A percentile compares a stretch with the other conserved stretches of the same genome.
These are phyloP conservation scores for Vickermania ingenoplastis DNA, from an alignment of 208 protist genomes.

Conservation along the genomic window DNA sequence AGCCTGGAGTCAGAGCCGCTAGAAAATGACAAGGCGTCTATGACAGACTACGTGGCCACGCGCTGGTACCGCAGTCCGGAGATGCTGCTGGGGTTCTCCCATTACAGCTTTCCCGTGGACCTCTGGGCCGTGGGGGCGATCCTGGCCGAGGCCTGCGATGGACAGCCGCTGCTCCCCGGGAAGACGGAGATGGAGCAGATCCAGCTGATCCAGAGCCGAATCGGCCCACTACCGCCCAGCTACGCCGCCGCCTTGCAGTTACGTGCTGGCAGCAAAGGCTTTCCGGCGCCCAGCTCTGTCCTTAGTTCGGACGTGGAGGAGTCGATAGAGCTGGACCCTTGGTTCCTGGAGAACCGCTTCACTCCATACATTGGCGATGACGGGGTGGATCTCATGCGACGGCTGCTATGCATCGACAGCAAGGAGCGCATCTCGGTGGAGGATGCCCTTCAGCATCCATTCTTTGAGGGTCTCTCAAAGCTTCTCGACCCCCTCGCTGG, in stretches of 20 bases:
- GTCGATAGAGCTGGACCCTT: not conserved
- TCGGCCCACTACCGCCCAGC: conserved; percentile 42
- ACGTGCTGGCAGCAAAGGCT: conserved; percentile 18
- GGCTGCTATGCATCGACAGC: conserved; percentile 37
- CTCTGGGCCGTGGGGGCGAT: conserved; percentile 89
- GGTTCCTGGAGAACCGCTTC: conserved; percentile 35
- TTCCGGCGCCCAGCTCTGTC: conserved; percentile 1
- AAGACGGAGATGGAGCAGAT: conserved; percentile 83
- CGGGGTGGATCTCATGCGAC: conserved; percentile 49
- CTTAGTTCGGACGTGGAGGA: conserved; percentile 6
- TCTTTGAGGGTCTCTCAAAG: conserved; percentile 36
- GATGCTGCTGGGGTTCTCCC: conserved; percentile 76
- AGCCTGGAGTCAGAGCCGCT: conserved; percentile 32
- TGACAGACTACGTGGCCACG: conserved; percentile 90
- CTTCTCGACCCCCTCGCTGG: not conserved
- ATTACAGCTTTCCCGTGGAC: conserved; percentile 77
- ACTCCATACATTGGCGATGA: conserved; percentile 11
- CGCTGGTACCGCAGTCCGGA: conserved; percentile 91
- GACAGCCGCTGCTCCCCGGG: conserved; percentile 77
- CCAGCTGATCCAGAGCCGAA: conserved; percentile 58
- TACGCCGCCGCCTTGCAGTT: conserved; percentile 36
- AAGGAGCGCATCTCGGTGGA: conserved; percentile 45
- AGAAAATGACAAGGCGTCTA: conserved; percentile 21
- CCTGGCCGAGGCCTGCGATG: conserved; percentile 80
- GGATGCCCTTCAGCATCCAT: conserved; percentile 71